phyloP scores from a whole-genome alignment of 31 red algal species.

The Bonnemaisonia californica region DNA sequence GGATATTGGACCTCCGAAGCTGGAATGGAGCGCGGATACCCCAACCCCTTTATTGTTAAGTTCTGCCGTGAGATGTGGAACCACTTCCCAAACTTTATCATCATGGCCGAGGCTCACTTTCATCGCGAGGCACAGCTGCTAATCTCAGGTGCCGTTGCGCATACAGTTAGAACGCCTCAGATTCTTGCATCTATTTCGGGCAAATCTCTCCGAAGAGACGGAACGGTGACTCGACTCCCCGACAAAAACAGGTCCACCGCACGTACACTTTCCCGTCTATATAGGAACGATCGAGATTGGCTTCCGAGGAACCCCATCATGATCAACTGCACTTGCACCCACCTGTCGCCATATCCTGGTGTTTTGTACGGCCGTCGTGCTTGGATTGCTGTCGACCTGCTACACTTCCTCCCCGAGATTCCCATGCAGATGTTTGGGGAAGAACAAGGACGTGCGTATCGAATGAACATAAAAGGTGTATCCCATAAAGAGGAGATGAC shows the following conservation, averaged over 20 bases:
- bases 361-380: slow-evolving; percentile 91
- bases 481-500: slow-evolving; percentile 86
- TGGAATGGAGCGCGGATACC: slow-evolving; percentile 85
- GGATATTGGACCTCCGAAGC: slow-evolving; percentile 96
- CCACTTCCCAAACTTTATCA: slow-evolving; percentile 79
- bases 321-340: slow-evolving; percentile 89
- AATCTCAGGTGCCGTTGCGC: slow-evolving; percentile 74
- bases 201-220: slow-evolving; percentile 92
- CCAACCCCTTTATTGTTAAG: slow-evolving; percentile 97
- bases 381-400: slow-evolving; percentile 95
- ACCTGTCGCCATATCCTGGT: slow-evolving; percentile 94
- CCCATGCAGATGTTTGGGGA: slow-evolving; percentile 93
- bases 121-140: slow-evolving; percentile 92
- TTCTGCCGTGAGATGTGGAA: slow-evolving; percentile 96
- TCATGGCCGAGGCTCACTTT: slow-evolving; percentile 95
- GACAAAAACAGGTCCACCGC: slow-evolving; percentile 78
- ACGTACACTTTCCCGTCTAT: slow-evolving; percentile 83
- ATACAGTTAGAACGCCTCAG: slow-evolving; percentile 87
- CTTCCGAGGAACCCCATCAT: slow-evolving; percentile 88
- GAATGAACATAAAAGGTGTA: slow-evolving; percentile 84
- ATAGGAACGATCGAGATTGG: slow-evolving; percentile 76
- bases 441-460: slow-evolving; percentile 79
- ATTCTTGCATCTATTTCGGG: slow-evolving; percentile 96
- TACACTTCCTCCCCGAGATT: slow-evolving; percentile 91
- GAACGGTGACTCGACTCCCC: slow-evolving; percentile 77